Evolutionary conservation across 495 filamentous ascomycete species (phyloP).

Genomic region (Penicillium mononematosum): DNA sequence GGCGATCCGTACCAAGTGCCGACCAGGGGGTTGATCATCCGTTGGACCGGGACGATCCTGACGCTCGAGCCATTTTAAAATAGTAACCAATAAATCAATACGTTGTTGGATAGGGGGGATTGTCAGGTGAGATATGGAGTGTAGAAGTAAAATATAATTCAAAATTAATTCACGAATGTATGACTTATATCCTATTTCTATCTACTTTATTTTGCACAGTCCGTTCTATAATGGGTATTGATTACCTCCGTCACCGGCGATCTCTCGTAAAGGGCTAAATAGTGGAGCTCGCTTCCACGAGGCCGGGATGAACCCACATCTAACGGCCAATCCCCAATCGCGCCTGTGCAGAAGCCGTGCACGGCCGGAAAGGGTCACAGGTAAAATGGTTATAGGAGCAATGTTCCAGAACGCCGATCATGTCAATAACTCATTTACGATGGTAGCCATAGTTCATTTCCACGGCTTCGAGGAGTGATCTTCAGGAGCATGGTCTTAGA

Average conservation of each 20-base stretch:
- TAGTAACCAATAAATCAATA: background rate
- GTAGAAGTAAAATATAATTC: background rate
- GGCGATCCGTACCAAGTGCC: slow-evolving; percentile 30
- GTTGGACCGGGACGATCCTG: slow-evolving; percentile 21
- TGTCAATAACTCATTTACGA: slow-evolving; percentile 10
- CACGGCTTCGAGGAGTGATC: slow-evolving; percentile 2
- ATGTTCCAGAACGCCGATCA: slow-evolving; percentile 33
- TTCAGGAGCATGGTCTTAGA: slow-evolving; percentile 12
- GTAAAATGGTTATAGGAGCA: slow-evolving; percentile 5
- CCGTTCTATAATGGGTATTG: background rate
- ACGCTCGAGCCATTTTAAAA: slow-evolving; percentile 19
- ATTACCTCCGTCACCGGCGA: slow-evolving; percentile 16
- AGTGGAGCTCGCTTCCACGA: slow-evolving; percentile 36
- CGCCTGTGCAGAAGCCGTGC: slow-evolving; percentile 27
- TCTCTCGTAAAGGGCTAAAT: slow-evolving; percentile 23
- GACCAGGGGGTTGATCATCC: slow-evolving; percentile 21
- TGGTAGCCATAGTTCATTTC: background rate
- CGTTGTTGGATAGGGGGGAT: too few relatives aligned
- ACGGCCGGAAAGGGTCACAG: slow-evolving; percentile 19
- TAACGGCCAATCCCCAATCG: slow-evolving; percentile 27
- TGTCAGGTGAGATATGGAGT: background rate
- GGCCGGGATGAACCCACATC: slow-evolving; percentile 21
- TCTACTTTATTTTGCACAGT: background rate
- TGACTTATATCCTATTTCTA: background rate
- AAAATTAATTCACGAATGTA: background rate